Evolutionary conservation across 148 eudicot genomes (phyloP).

Genomic region (Camellia japonica): DNA sequence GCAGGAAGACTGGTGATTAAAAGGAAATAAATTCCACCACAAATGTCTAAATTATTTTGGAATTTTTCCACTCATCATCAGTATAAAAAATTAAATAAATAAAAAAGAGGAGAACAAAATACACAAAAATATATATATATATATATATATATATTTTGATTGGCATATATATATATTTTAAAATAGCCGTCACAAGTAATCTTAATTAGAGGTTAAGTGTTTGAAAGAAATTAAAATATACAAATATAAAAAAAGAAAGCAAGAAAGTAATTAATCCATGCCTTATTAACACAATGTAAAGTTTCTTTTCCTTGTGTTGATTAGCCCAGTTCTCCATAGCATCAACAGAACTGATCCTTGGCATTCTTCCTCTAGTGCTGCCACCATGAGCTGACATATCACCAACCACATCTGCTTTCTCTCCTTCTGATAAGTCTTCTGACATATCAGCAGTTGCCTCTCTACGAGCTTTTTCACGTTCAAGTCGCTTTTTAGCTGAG

Average conservation of each 20-base stretch:
- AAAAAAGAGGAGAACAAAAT: not conserved
- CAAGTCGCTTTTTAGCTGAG: slow-evolving; percentile 60
- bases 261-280: not conserved
- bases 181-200: not conserved
- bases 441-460: slow-evolving; percentile 97
- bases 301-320: slow-evolving; percentile 76
- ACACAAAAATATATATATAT: too few relatives aligned
- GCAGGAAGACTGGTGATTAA: slow-evolving; percentile 27
- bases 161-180: not conserved
- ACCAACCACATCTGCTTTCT: slow-evolving; percentile 9
- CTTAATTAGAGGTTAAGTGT: not conserved
- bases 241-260: too few relatives aligned
- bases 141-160: too few relatives aligned
- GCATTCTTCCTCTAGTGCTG: slow-evolving; percentile 53
- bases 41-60: not conserved
- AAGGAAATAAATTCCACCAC: not conserved
- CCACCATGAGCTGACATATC: slow-evolving; percentile 63
- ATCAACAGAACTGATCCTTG: slow-evolving; percentile 63
- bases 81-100: not conserved
- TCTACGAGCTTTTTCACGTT: slow-evolving; percentile 72
- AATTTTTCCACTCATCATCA: too few relatives aligned
- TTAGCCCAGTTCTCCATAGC: slow-evolving; percentile 72
- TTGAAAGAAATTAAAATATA: not conserved
- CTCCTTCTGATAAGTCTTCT: slow-evolving; percentile 66
- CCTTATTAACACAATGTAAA: slow-evolving; percentile 51